These are phyloP conservation scores for Lachnellula cervina DNA, from an alignment of 2,329 filamentous ascomycete genomes.

Conservation along the genomic window DNA sequence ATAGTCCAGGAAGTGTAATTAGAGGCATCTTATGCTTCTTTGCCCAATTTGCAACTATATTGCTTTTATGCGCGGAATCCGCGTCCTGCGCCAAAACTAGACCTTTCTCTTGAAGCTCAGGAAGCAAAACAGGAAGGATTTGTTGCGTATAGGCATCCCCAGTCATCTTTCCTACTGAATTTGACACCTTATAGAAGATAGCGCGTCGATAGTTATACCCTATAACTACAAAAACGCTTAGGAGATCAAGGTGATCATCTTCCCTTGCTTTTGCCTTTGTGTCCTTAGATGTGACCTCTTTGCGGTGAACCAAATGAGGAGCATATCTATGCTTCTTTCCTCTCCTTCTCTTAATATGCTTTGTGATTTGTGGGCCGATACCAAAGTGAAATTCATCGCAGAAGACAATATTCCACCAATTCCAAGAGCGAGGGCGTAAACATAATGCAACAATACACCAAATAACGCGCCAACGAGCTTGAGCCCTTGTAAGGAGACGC, in stretches of 20 bases:
- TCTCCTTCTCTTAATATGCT: neutral
- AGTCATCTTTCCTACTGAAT: neutral
- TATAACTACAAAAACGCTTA: neutral
- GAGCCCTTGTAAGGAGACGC: neutral
- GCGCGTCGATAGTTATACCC: neutral
- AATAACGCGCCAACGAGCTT: too few species aligned
- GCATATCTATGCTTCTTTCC: neutral
- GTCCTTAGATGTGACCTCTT: conserved; percentile 3
- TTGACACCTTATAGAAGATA: neutral
- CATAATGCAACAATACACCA: too few species aligned
- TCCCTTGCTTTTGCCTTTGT: conserved; percentile 5
- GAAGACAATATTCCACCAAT: neutral
- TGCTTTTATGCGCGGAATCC: neutral
- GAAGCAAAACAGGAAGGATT: neutral
- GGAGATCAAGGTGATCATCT: neutral
- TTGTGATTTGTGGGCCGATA: neutral
- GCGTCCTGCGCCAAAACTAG: neutral
- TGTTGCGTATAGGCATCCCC: neutral
- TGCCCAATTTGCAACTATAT: neutral
- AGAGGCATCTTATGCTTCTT: neutral
- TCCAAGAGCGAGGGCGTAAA: too few species aligned
- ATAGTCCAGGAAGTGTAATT: neutral
- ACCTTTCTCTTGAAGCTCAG: neutral
- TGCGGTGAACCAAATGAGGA: neutral
- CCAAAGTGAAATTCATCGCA: too few species aligned